Evolutionary conservation across 2,329 filamentous ascomycete species (phyloP).

Genomic region (Fusarium gaditjirri): DNA sequence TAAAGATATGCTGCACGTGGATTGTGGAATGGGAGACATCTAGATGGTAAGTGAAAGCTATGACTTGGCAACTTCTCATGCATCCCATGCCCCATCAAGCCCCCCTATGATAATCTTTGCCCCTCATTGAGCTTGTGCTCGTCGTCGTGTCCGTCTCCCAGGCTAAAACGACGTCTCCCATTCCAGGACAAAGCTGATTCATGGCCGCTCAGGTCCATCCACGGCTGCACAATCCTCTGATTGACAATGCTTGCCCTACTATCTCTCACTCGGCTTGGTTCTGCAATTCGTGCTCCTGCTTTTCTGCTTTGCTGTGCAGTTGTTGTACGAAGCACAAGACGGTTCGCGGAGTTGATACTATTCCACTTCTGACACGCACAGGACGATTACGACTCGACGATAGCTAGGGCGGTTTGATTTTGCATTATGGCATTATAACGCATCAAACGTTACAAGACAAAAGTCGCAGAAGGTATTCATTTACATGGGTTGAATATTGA

Average conservation of each 20-base stretch:
- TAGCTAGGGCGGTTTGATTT: conserved; percentile 13
- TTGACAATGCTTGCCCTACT: conserved; percentile 28
- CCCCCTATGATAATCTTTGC: not conserved
- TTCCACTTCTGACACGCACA: conserved; percentile 27
- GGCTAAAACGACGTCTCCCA: conserved; percentile 36
- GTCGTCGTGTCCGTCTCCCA: conserved; percentile 20
- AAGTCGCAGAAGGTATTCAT: not conserved
- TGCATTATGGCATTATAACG: conserved; percentile 13
- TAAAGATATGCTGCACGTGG: conserved; percentile 87
- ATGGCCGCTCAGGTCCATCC: conserved; percentile 45
- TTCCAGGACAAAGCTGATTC: conserved; percentile 45
- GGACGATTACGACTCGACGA: conserved; percentile 17
- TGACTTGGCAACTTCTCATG: not conserved
- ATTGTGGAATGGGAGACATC: conserved; percentile 76
- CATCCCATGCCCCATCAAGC: not conserved
- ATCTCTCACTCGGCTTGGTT: conserved; percentile 33
- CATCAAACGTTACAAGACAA: conserved; percentile 8
- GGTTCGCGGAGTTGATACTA: conserved; percentile 11
- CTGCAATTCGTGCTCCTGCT: conserved; percentile 29
- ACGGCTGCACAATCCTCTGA: conserved; percentile 48
- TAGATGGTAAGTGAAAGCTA: conserved; percentile 70
- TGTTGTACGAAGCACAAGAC: conserved; percentile 12
- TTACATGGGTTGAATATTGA: conserved; percentile 6
- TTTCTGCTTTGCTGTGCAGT: conserved; percentile 21
- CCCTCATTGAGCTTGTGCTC: not conserved